These are phyloP conservation scores for Mangifera indica DNA, from an alignment of 345 rosid species.

Conservation along the genomic window DNA sequence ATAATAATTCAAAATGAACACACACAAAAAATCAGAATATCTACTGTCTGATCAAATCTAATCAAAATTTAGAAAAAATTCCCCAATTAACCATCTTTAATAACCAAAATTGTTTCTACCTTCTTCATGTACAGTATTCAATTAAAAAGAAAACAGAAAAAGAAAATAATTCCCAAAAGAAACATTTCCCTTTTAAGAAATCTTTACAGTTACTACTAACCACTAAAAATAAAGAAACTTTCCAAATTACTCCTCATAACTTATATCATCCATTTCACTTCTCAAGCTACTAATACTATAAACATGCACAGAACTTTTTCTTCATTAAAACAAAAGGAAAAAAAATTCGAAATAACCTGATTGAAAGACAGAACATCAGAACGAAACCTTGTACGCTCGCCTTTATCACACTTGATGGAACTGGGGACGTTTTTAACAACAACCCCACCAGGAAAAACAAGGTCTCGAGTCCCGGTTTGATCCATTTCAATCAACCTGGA, in stretches of 20 bases:
- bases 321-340: not conserved
- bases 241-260: not conserved
- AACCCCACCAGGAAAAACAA: conserved; percentile 70
- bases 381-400: conserved; percentile 78
- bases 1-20: conserved; percentile 7
- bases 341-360: conserved; percentile 46
- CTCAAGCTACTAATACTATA: not conserved
- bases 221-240: not conserved
- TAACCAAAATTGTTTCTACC: not conserved
- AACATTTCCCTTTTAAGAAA: not conserved
- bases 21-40: too few relatives aligned
- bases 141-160: not conserved
- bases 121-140: not conserved
- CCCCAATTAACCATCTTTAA: too few relatives aligned
- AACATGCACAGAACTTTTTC: not conserved
- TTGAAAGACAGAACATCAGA: conserved; percentile 83
- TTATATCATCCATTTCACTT: not conserved
- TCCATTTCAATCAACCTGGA: conserved; percentile 64
- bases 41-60: not conserved
- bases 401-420: conserved; percentile 88
- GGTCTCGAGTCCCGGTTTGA: conserved; percentile 40
- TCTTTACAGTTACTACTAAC: not conserved
- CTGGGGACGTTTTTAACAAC: conserved; percentile 59
- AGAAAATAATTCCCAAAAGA: not conserved
- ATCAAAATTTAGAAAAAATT: too few relatives aligned